phyloP scores from a whole-genome alignment of 2,329 filamentous ascomycete species.

The Tolypocladium ophioglossoides region DNA sequence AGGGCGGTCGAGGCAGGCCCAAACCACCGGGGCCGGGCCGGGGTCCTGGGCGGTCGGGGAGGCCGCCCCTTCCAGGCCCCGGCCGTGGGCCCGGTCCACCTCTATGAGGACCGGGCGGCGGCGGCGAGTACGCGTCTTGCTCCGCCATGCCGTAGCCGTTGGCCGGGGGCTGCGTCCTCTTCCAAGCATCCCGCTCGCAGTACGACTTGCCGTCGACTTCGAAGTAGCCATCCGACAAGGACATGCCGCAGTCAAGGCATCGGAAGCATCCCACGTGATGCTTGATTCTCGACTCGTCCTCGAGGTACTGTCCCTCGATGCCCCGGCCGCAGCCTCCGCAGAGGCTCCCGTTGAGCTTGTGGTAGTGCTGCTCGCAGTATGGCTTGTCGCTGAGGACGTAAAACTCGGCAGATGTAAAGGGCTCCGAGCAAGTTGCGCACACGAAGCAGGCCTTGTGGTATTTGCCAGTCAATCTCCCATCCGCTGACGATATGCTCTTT shows the following conservation, averaged over 20 bases:
- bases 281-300: slow-evolving; percentile 67
- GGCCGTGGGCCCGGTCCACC: slow-evolving; percentile 10
- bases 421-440: slow-evolving; percentile 69
- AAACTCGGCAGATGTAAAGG: slow-evolving; percentile 81
- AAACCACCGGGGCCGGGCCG: slow-evolving; percentile 5
- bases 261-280: slow-evolving; percentile 83
- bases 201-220: slow-evolving; percentile 72
- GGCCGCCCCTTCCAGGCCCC: slow-evolving; percentile 6
- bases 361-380: slow-evolving; percentile 88
- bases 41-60: slow-evolving; percentile 9
- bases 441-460: slow-evolving; percentile 96
- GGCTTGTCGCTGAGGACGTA: slow-evolving; percentile 83
- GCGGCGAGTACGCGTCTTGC: slow-evolving; percentile 7
- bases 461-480: slow-evolving; percentile 80
- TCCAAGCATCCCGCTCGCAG: slow-evolving; percentile 78
- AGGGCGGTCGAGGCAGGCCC: slow-evolving; percentile 4
- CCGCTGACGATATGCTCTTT: slow-evolving; percentile 88
- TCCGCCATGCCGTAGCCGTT: background rate
- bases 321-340: slow-evolving; percentile 71
- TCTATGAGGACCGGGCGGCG: slow-evolving; percentile 4
- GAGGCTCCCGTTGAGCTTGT: slow-evolving; percentile 78
- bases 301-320: slow-evolving; percentile 89
- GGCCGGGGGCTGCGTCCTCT: slow-evolving; percentile 29
- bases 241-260: slow-evolving; percentile 65
- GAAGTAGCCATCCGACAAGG: slow-evolving; percentile 78